Conservation (phyloP, 164 flowering plant genomes). For the Cinnamomum micranthum region DNA sequence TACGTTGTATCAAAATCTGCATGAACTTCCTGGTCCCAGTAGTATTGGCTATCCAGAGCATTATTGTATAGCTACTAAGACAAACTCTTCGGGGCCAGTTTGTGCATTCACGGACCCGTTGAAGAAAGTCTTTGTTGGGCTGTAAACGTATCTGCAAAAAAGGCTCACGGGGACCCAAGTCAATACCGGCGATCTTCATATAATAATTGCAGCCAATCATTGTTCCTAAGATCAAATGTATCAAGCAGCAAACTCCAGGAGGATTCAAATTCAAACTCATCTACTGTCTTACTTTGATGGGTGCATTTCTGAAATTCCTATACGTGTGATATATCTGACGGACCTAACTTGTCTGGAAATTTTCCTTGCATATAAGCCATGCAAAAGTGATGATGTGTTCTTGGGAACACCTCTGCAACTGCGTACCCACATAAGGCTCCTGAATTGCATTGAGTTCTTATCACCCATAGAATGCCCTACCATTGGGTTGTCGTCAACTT, state of each 20-base stretch:
- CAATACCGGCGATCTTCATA: conserved; percentile 44
- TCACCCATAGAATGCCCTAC: too few species aligned
- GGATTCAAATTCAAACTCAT: conserved; percentile 53
- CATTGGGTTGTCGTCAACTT: too few species aligned
- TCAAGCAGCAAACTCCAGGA: conserved; percentile 56
- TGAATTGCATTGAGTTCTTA: too few species aligned
- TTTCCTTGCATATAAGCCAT: conserved; percentile 72
- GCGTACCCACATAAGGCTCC: conserved; percentile 19
- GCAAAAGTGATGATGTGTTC: conserved; percentile 59
- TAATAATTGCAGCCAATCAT: conserved; percentile 70
- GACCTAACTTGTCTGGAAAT: conserved; percentile 59
- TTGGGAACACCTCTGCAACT: conserved; percentile 57
- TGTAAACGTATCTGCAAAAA: conserved; percentile 44
- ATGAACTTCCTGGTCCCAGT: background rate
- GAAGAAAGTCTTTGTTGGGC: conserved; percentile 45
- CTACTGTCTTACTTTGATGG: conserved; percentile 55
- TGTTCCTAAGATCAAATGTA: conserved; percentile 44
- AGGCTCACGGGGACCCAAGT: conserved; percentile 66
- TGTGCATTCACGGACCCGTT: conserved; percentile 30
- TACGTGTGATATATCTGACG: conserved; percentile 36
- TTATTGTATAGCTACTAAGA: background rate
- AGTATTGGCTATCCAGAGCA: background rate
- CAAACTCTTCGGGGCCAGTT: background rate
- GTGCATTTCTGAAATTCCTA: conserved; percentile 61
- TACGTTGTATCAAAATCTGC: conserved; percentile 4